Conservation (phyloP, 768 basidiomycete genomes). For the Sarcodon sp. region DNA sequence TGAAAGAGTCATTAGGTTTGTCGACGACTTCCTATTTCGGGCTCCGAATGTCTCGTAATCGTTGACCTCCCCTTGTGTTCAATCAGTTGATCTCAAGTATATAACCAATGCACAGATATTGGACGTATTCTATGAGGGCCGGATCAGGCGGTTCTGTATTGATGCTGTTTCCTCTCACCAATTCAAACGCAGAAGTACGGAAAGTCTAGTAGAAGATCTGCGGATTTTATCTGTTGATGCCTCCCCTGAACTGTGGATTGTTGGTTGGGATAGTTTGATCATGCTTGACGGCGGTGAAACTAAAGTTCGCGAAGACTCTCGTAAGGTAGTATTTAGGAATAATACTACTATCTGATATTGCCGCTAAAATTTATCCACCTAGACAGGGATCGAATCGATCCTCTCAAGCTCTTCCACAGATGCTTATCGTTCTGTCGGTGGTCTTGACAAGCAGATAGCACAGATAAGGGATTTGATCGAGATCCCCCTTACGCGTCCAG, state of each 20-base stretch:
- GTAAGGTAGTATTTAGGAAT: constrained; percentile 2
- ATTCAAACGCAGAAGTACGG: constrained; percentile 10
- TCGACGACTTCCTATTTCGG: constrained; percentile 4
- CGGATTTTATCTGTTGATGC: constrained; percentile 29
- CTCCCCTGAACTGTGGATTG: constrained; percentile 37
- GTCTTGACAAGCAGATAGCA: constrained; percentile 75
- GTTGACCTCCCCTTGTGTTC: constrained; percentile 1
- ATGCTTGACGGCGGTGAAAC: constrained; percentile 16
- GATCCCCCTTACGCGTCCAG: constrained; percentile 73
- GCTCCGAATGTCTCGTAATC: background rate
- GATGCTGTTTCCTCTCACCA: constrained; percentile 25
- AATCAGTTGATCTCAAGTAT: constrained; percentile 60
- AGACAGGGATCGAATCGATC: constrained; percentile 1
- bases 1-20: constrained; percentile 61
- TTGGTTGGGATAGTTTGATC: constrained; percentile 58
- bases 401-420: constrained; percentile 19
- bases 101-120: constrained; percentile 47
- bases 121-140: constrained; percentile 53
- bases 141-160: constrained; percentile 42
- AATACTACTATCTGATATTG: background rate
- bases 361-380: constrained; percentile 3
- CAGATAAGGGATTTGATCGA: constrained; percentile 81
- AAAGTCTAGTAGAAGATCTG: constrained; percentile 27
- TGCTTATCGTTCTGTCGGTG: constrained; percentile 80
- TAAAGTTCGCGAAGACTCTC: constrained; percentile 13